Percentiles rank a stretch among this genome's conserved stretches.
phyloP scores from a whole-genome alignment of 106 monocot genomes.

The Dioscorea dumetorum region DNA sequence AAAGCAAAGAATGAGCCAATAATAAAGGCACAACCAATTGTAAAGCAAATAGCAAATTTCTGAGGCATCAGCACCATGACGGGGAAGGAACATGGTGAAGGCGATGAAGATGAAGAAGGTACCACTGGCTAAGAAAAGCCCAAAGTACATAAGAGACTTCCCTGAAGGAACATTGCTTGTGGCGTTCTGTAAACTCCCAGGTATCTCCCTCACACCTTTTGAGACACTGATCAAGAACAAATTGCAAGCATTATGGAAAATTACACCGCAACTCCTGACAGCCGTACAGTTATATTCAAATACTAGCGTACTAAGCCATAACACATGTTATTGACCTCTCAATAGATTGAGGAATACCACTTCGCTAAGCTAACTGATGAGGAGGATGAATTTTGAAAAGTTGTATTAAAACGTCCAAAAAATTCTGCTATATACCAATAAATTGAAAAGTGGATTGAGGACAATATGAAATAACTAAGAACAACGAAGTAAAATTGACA shows the following conservation, averaged over 20 bases:
- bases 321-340: no score
- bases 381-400: background rate
- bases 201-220: conserved; percentile 47
- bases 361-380: no score
- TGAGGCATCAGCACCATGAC: conserved; percentile 53
- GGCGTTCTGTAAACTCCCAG: conserved; percentile 40
- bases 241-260: no score
- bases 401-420: background rate
- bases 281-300: no score
- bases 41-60: conserved; percentile 29
- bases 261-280: no score
- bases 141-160: conserved; percentile 50
- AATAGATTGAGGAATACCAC: no score
- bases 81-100: conserved; percentile 49
- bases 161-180: conserved; percentile 48
- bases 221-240: conserved; percentile 25
- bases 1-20: conserved; percentile 51
- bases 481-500: no score
- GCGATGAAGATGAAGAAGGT: conserved; percentile 49
- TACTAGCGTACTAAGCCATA: no score
- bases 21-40: conserved; percentile 40
- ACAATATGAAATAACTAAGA: no score
- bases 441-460: no score
- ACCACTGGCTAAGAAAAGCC: conserved; percentile 32
- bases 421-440: no score